Percentiles rank a stretch among this genome's conserved stretches.
Evolutionary conservation across 495 filamentous ascomycete genomes (phyloP).

Genomic region (Bacidia gigantensis): DNA sequence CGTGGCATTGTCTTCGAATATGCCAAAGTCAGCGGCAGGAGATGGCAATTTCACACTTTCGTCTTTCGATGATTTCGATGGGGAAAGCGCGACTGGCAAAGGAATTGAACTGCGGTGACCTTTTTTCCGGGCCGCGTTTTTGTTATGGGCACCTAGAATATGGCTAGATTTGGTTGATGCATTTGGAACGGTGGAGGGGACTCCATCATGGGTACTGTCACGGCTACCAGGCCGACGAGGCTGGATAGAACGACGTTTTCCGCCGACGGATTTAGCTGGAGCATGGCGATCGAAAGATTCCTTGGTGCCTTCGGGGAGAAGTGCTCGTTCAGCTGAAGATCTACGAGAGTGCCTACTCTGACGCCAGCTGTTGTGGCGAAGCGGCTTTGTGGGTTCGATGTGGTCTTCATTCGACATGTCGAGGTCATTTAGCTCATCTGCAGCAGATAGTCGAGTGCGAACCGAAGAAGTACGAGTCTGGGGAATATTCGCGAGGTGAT

Average conservation of each 20-base stretch:
- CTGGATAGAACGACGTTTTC: slow-evolving; percentile 15
- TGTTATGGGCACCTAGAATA: not conserved
- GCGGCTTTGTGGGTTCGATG: slow-evolving; percentile 9
- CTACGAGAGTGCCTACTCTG: slow-evolving; percentile 8
- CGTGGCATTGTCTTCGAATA: not conserved
- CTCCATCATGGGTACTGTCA: slow-evolving; percentile 11
- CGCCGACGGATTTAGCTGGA: no score
- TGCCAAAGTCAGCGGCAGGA: not conserved
- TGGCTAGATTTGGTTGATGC: not conserved
- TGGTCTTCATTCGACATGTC: slow-evolving; percentile 10
- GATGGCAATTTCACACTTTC: not conserved
- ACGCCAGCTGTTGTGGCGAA: not conserved
- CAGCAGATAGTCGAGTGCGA: slow-evolving; percentile 18
- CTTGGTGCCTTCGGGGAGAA: slow-evolving; percentile 8
- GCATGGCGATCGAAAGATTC: no score
- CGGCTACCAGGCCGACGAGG: slow-evolving; percentile 16
- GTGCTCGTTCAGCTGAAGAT: not conserved
- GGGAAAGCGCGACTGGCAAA: not conserved
- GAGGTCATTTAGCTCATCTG: slow-evolving; percentile 10
- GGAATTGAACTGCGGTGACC: not conserved
- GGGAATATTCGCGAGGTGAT: slow-evolving; percentile 9
- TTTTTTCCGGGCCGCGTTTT: not conserved
- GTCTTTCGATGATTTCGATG: not conserved
- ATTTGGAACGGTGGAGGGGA: not conserved
- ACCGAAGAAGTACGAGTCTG: slow-evolving; percentile 19